These are phyloP conservation scores for Combretum micranthum DNA, from an alignment of 345 rosid genomes.

Conservation along the genomic window DNA sequence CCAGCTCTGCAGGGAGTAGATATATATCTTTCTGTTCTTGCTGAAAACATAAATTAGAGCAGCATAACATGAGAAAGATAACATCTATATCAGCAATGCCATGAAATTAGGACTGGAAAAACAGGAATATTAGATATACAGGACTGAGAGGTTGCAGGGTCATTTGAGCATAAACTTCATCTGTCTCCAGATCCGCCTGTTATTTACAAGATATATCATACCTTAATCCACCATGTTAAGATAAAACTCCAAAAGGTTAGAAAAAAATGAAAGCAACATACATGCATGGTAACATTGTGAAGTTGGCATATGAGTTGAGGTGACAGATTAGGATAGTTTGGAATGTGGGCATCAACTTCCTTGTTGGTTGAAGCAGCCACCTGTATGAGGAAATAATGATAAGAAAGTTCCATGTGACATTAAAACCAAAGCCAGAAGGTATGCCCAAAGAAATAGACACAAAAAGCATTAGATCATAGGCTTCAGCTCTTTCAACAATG, in stretches of 20 bases:
- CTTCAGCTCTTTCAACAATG: too few species aligned
- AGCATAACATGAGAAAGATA: not conserved
- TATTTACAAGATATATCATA: conserved; percentile 1
- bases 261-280: conserved; percentile 15
- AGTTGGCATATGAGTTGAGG: conserved; percentile 65
- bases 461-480: too few species aligned
- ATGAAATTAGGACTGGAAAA: too few species aligned
- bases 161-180: conserved; percentile 83
- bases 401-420: too few species aligned
- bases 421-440: too few species aligned
- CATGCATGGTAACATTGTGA: conserved; percentile 68
- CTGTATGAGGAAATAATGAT: conserved; percentile 15
- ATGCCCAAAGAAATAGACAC: too few species aligned
- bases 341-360: conserved; percentile 49
- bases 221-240: conserved; percentile 1
- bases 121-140: conserved; percentile 11
- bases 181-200: conserved; percentile 75
- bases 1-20: conserved; percentile 35
- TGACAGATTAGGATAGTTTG: conserved; percentile 56
- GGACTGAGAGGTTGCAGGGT: conserved; percentile 60
- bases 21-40: conserved; percentile 43
- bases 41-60: conserved; percentile 12
- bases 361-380: conserved; percentile 61
- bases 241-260: not conserved
- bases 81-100: not conserved